Conservation (phyloP, 495 filamentous ascomycete species). For the Delitschia confertaspora region DNA sequence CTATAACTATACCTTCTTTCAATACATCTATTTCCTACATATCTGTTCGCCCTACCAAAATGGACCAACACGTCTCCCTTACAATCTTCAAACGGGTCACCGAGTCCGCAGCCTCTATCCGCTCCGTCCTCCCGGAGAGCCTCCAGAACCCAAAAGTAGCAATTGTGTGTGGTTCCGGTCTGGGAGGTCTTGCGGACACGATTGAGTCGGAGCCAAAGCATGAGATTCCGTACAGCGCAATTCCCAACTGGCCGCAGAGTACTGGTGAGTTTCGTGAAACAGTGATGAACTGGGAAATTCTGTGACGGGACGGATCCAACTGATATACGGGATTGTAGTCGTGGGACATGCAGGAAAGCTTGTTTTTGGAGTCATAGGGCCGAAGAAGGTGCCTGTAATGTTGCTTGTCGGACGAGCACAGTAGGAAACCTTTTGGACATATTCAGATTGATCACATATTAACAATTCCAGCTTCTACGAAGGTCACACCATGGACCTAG, state of each 20-base stretch:
- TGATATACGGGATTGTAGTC: slow-evolving; percentile 37
- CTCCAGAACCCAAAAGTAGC: slow-evolving; percentile 51
- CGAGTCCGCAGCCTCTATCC: slow-evolving; percentile 31
- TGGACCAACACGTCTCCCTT: slow-evolving; percentile 14
- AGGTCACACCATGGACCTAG: slow-evolving; percentile 57
- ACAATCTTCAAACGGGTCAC: slow-evolving; percentile 21
- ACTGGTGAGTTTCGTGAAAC: slow-evolving; percentile 45
- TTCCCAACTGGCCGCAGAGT: slow-evolving; percentile 57
- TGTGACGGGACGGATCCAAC: background rate
- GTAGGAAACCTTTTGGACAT: slow-evolving; percentile 41
- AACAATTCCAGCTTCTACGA: slow-evolving; percentile 57
- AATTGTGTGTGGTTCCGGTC: slow-evolving; percentile 66
- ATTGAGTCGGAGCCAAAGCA: slow-evolving; percentile 44
- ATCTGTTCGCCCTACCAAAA: background rate
- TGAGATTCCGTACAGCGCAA: slow-evolving; percentile 53
- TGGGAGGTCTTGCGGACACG: slow-evolving; percentile 56
- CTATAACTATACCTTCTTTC: background rate
- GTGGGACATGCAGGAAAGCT: slow-evolving; percentile 66
- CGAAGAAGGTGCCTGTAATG: slow-evolving; percentile 48
- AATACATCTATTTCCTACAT: background rate
- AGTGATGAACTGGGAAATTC: background rate
- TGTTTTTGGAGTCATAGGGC: slow-evolving; percentile 57
- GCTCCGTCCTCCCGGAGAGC: slow-evolving; percentile 34
- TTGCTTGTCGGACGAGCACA: slow-evolving; percentile 68
- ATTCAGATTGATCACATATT: slow-evolving; percentile 4